Evolutionary conservation across 306 rosid genomes (phyloP), one percentile per base, ranked within the genome.

Genomic region (Albizia julibrissin): DNA sequence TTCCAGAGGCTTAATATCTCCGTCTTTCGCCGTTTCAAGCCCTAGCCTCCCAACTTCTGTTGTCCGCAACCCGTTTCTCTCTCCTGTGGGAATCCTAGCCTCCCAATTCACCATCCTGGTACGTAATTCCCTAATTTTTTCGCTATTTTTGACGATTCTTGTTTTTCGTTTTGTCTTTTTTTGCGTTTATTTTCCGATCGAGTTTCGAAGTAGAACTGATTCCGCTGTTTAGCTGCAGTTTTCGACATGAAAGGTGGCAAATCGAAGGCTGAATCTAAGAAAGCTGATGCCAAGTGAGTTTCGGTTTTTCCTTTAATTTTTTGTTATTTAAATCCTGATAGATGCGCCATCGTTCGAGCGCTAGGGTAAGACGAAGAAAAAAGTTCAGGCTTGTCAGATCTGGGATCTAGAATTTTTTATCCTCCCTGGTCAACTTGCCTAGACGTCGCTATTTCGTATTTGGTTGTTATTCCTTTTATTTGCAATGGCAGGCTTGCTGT

Each of bases 221-320:
- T 86, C 65, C 72, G 76, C 81, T 66, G 6, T 31, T 5, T 43
- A 22, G 0, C 67, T 87, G 76, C 92, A 89, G 92, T 80, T 68
- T 78, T 87, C 86, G 82, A 39, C 59, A 91, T 91, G 94, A 91
- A 91, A 61, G 94, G 94, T 42, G 91, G 76, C 18, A 87, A 77
- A 81, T 85, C 90, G 22, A 87, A 67, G 86, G 40, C 91, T 21
- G 87, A 85, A 75, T 22, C 92, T 43, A 91, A 83, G 87, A 91
- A 43, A 75, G 83, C 91, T 34, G 90, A 89, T 58, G 6, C 94
- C 54, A 91, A 85, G 94, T 91, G 34, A 82, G 91, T 82, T 59
- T 81, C 46, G 3, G 13, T 2, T 14, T 50, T 2, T 58, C 29
- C 27, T 9, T 29, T 1, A 0, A 8, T 31, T 3, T 66, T 67